Base-by-base conservation (phyloP, 179 eudicot species). In the Kewa caespitosa region DNA sequence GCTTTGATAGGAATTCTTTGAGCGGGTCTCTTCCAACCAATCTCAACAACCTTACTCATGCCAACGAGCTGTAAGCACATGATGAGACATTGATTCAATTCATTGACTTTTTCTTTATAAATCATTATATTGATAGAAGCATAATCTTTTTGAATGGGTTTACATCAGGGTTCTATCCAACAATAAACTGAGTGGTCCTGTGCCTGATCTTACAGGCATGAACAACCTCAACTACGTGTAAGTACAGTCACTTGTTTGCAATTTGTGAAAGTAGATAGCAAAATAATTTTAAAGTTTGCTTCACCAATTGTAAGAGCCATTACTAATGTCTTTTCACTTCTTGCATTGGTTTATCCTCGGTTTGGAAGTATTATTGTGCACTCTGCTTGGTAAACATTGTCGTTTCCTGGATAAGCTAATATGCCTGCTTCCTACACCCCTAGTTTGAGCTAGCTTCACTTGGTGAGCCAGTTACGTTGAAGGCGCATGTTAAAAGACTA, bases 1-100 rank as follows among this genome's bases (percentile, higher is more conserved):
- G 98, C 34, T 88, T 94, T 57, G 98, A 94, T 76, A 83, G 88
- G 80, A 94, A 94, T 74, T 65, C 54, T 38, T 80, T 94, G 57
- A 86, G 59, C 31, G 97, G 94, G 68, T 23, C 83, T 38, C 87
- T 94, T 64, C 98, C 98, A 33, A 38, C 88, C 63, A 88, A 77
- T 79, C 80, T 94, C 78, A 90, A 80, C 90, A 85, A 84, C 67
- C 97, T 94, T 84, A 81, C 83, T 37, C 0, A 23, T 55, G 70
- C 86, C 64, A 77, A 28, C 31, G 92, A 94, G 80, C 74, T 94
- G 98, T 94, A 85, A 86, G 98, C 67, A 81, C 46, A 77, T 64
- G 70, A 74, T 63, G n/a, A 52, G 20, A 22, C 43, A 14, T 17
- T 46, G 25, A 18, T 77, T 46, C 30, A 69, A 22, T 38, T 73